Evolutionary conservation across 108 stramenopile genomes (phyloP), one percentile per base, ranked within the genome.

Genomic region (Nannochloropsis gaditana): DNA sequence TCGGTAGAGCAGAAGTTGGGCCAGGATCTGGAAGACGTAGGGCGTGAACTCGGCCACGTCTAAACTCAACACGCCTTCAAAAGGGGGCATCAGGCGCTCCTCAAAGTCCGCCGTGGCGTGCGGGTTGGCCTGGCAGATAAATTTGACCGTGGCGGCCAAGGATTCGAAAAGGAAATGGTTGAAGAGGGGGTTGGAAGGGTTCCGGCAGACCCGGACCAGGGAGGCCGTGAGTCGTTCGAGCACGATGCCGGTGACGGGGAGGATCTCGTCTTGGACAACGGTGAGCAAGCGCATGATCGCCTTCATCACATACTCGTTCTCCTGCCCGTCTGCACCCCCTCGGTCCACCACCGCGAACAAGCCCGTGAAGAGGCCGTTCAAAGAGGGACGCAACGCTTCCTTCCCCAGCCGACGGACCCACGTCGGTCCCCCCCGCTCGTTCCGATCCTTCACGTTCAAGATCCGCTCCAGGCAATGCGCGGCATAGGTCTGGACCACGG

Each of bases 291-390:
- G 92, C 97, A 98, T 97, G 82, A 97, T 90, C 83, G 95, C 95
- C 89, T 98, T 97, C 97, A 97, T 97, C 42, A 97, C 95, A 88
- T 98, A 96, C 80, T 96, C 96, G 90, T 99, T 99, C 86, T 97
- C 96, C 82, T 93, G 90, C 83, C 89, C 85, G n/a, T 94, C 93
- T 31, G 59, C 79, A 83, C 59, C 59, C 59, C 59, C 59, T 73
- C 95, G 92, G 43, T 95, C 97, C 41, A 96, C 87, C 83, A 96
- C 95, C 9, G 87, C 91, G 85, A 97, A 99, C 15, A 99, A 86
- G 8, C 93, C 95, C 80, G 89, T 93, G 90, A 97, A 96, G 21
- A 97, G 90, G 43, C 80, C 59, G 44, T 94, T 93, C 41, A 99
- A 88, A 90, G 92, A 90, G 44, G 96, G 95, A 81, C 89, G 86